Conservation (phyloP, 345 rosid genomes). For the Moringa oleifera region DNA sequence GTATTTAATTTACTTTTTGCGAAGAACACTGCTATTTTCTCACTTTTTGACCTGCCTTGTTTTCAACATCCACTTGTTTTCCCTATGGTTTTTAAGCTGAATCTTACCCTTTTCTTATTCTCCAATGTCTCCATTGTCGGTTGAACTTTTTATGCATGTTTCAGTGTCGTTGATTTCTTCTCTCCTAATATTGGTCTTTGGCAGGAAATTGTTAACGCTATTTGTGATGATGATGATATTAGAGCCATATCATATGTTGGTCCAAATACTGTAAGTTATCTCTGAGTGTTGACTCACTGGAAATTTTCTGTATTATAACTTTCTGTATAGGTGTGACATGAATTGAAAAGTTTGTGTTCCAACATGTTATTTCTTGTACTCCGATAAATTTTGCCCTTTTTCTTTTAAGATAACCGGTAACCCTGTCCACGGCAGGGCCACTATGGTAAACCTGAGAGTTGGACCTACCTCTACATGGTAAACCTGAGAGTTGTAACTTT, state of each 20-base stretch:
- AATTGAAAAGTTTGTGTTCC: neutral
- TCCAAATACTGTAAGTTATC: constrained; percentile 56
- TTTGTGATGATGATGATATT: constrained; percentile 63
- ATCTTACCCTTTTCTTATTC: neutral
- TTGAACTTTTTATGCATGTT: too few relatives aligned
- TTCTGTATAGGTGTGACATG: neutral
- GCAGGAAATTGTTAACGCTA: constrained; percentile 69
- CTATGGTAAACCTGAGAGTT: too few relatives aligned
- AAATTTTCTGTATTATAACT: neutral
- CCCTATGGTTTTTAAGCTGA: too few relatives aligned
- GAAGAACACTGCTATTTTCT: too few relatives aligned
- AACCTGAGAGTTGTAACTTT: too few relatives aligned
- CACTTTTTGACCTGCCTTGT: too few relatives aligned
- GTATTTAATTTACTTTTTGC: too few relatives aligned
- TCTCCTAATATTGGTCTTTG: neutral
- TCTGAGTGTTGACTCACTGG: neutral
- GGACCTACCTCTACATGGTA: too few relatives aligned
- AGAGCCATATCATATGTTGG: constrained; percentile 78
- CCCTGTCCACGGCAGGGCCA: too few relatives aligned
- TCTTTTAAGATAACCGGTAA: too few relatives aligned
- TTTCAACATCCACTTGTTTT: too few relatives aligned
- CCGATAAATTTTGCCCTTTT: neutral
- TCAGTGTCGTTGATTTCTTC: neutral
- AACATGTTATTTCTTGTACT: neutral
- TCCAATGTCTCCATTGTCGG: neutral